These are phyloP conservation scores for Gilbertella persicaria DNA, from an alignment of 371 early-diverging fungal species.

Conservation along the genomic window DNA sequence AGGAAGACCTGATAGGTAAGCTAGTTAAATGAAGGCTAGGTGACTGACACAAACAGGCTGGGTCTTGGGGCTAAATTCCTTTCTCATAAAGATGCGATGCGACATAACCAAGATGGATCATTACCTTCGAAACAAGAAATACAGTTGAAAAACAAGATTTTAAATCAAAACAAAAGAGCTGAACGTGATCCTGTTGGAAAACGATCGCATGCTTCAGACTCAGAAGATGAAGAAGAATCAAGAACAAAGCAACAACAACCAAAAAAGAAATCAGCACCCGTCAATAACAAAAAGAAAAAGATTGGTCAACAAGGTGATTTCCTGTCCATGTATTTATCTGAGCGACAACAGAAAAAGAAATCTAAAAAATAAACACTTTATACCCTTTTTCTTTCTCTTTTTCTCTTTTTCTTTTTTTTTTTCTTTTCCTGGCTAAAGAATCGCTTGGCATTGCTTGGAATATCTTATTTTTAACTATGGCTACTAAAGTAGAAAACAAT, in stretches of 20 bases:
- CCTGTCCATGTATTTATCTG: conserved; percentile 55
- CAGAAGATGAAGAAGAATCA: conserved; percentile 50
- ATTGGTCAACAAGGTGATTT: conserved; percentile 49
- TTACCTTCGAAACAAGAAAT: conserved; percentile 40
- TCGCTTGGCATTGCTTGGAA: no score
- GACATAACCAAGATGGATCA: conserved; percentile 38
- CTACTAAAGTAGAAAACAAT: no score
- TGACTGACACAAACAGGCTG: conserved; percentile 31
- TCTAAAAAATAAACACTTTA: conserved; percentile 3
- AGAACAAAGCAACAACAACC: conserved; percentile 19
- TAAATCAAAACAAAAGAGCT: conserved; percentile 48
- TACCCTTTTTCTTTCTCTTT: not conserved
- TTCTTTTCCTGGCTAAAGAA: not conserved
- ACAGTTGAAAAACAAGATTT: conserved; percentile 44
- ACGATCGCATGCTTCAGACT: conserved; percentile 8
- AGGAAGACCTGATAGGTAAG: conserved; percentile 52
- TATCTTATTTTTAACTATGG: no score
- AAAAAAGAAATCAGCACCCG: not conserved
- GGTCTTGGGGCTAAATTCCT: conserved; percentile 63
- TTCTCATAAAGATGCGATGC: conserved; percentile 59
- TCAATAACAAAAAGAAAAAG: conserved; percentile 18
- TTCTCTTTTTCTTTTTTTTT: not conserved
- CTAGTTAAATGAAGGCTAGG: not conserved
- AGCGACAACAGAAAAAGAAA: conserved; percentile 55
- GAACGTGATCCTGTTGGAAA: conserved; percentile 29